Base-by-base conservation (phyloP, 2,329 filamentous ascomycete genomes). In the Periconia macrospinosa region DNA sequence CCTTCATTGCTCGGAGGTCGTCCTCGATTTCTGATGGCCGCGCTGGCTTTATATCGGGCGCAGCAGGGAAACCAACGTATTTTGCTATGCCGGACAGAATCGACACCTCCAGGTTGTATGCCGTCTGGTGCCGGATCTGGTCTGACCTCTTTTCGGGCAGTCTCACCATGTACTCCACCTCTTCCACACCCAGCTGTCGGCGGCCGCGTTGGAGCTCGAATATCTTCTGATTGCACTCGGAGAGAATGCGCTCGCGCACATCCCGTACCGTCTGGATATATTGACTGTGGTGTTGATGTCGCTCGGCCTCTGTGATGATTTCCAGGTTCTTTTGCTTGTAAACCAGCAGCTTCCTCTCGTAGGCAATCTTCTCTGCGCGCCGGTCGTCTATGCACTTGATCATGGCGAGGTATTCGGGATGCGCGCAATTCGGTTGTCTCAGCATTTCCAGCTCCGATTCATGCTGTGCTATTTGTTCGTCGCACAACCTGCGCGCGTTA, bases 51-150 rank as follows among this genome's bases (percentile, higher is more conserved):
- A 99, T 88, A 33, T 90, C 83, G 18, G 94, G 94, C n/a, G 92
- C 94, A 30, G 93, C 92, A 35, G 94, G 94, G 75, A 99, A 99
- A 20, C 94, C 94, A 67, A 96, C 87, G 71, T 97, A 92, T 76
- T 97, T 97, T 35, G 93, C 92, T 48, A 97, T 82, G 37, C 93
- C 93, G 6, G 92, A 88, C 53, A 99, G 78, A 27, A 97, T 86
- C 0, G 92, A 96, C 5, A 99, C 92, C 72, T 99, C 94, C 60
- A 89, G 90, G 72, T 96, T 97, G 78, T 97, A 97, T 45, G 92
- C 89, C 47, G 92, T 84, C 63, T 96, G 92, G 58, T 97, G 90
- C 57, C 86, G 83, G 55, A 96, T 83, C 66, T 93, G 90, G 65
- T 92, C 88, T 27, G 87, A 83, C 56, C 87, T 85, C 58, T 88